Conservation (phyloP, 2,329 filamentous ascomycete genomes). For the Fonsecaea pedrosoi region DNA sequence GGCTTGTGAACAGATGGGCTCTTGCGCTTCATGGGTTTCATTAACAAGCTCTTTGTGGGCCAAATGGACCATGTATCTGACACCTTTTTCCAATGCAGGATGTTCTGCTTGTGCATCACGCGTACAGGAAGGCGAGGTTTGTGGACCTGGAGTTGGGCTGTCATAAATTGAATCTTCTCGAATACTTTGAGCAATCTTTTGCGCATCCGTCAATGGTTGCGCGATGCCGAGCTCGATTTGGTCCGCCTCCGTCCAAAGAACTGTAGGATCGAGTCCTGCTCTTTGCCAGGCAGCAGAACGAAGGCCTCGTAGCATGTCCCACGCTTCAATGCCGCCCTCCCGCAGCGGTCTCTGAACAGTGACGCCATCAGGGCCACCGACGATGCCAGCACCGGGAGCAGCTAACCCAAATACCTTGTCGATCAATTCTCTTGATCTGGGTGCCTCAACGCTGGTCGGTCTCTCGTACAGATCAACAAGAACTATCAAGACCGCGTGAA, state of each 20-base stretch:
- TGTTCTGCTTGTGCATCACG: background rate
- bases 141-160: background rate
- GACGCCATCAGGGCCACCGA: constrained; percentile 54
- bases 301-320: constrained; percentile 56
- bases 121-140: background rate
- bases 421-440: constrained; percentile 54
- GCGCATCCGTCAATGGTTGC: constrained; percentile 34
- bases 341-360: constrained; percentile 53
- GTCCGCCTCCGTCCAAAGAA: constrained; percentile 56
- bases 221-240: constrained; percentile 49
- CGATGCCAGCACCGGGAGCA: constrained; percentile 54
- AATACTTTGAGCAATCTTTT: constrained; percentile 38
- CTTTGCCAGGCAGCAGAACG: constrained; percentile 58
- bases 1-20: constrained; percentile 12
- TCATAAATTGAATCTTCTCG: constrained; percentile 39
- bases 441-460: constrained; percentile 53
- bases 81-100: constrained; percentile 12
- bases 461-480: constrained; percentile 58
- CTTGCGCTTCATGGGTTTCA: constrained; percentile 12
- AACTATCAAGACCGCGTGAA: constrained; percentile 57
- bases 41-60: constrained; percentile 13
- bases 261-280: constrained; percentile 54
- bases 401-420: constrained; percentile 56
- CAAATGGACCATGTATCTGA: constrained; percentile 24
- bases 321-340: constrained; percentile 57